phyloP scores from a whole-genome alignment of 306 rosid genomes.

The Elaeagnus macrophylla region DNA sequence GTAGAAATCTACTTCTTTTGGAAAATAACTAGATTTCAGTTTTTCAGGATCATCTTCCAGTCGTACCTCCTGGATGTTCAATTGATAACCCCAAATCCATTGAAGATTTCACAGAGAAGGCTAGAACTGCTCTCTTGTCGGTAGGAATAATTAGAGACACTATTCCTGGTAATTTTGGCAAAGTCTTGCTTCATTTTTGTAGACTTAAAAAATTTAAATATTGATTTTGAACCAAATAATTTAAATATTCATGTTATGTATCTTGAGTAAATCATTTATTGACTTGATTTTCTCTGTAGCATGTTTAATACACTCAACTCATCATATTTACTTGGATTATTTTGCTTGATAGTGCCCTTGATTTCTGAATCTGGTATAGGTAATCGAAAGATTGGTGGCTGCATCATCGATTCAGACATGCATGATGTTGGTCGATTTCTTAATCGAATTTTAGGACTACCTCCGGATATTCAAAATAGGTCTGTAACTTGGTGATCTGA shows the following conservation, averaged over 20 bases:
- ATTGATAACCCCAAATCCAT: slow-evolving; percentile 62
- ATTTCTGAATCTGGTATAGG: slow-evolving; percentile 37
- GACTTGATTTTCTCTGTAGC: neutral
- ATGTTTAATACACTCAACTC: neutral
- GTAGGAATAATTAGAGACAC: slow-evolving; percentile 92
- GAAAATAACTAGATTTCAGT: slow-evolving; percentile 24
- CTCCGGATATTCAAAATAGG: slow-evolving; percentile 92
- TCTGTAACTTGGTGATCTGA: slow-evolving; percentile 26
- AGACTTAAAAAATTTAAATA: neutral
- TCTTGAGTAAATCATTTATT: neutral
- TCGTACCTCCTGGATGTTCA: slow-evolving; percentile 89
- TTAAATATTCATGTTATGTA: neutral
- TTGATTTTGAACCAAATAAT: neutral
- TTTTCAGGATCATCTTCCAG: slow-evolving; percentile 74
- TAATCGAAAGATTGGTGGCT: slow-evolving; percentile 60
- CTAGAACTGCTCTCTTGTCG: slow-evolving; percentile 79
- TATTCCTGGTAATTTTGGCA: slow-evolving; percentile 38
- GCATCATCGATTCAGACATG: slow-evolving; percentile 92
- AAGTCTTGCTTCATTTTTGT: neutral
- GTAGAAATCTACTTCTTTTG: slow-evolving; percentile 7
- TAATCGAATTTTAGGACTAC: slow-evolving; percentile 86
- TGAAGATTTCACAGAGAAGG: slow-evolving; percentile 64
- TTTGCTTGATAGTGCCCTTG: slow-evolving; percentile 12
- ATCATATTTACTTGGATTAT: neutral
- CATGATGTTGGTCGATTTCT: slow-evolving; percentile 96